Evolutionary conservation across 2,329 filamentous ascomycete genomes (phyloP).

Genomic region (Alternaria dauci): DNA sequence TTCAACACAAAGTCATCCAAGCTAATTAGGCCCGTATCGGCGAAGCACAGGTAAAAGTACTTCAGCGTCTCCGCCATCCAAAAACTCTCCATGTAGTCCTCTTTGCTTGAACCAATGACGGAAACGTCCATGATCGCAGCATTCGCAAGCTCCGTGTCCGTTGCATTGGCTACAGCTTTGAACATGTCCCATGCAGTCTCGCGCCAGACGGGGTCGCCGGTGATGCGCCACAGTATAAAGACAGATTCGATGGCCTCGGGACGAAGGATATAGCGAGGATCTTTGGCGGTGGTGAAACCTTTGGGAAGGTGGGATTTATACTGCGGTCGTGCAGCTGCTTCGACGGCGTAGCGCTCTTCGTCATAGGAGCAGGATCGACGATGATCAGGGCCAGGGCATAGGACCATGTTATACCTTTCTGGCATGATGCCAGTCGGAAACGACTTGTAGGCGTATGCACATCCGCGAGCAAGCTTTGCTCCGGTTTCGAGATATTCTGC

Average conservation of each 20-base stretch:
- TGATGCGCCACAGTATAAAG: constrained; percentile 67
- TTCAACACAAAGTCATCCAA: constrained; percentile 61
- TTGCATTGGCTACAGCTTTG: constrained; percentile 49
- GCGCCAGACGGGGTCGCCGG: constrained; percentile 58
- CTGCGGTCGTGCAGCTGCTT: constrained; percentile 23
- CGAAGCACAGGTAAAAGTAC: constrained; percentile 61
- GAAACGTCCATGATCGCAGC: constrained; percentile 57
- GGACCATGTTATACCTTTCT: constrained; percentile 62
- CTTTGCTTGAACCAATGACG: constrained; percentile 23
- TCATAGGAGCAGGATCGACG: constrained; percentile 59
- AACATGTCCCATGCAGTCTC: constrained; percentile 61
- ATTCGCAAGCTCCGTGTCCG: constrained; percentile 53
- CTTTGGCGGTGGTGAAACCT: constrained; percentile 54
- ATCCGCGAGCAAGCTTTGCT: constrained; percentile 66
- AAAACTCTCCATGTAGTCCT: constrained; percentile 55
- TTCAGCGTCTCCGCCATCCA: constrained; percentile 62
- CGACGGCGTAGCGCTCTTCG: constrained; percentile 45
- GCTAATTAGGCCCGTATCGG: constrained; percentile 53
- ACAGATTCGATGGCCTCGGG: constrained; percentile 68
- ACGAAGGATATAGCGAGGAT: constrained; percentile 57
- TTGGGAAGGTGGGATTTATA: constrained; percentile 52
- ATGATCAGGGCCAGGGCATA: constrained; percentile 52
- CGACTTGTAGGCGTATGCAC: constrained; percentile 67
- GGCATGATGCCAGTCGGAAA: constrained; percentile 68
- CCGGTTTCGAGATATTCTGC: constrained; percentile 63